Evolutionary conservation across 2,329 filamentous ascomycete species (phyloP).

Genomic region (Dothistroma septosporum): DNA sequence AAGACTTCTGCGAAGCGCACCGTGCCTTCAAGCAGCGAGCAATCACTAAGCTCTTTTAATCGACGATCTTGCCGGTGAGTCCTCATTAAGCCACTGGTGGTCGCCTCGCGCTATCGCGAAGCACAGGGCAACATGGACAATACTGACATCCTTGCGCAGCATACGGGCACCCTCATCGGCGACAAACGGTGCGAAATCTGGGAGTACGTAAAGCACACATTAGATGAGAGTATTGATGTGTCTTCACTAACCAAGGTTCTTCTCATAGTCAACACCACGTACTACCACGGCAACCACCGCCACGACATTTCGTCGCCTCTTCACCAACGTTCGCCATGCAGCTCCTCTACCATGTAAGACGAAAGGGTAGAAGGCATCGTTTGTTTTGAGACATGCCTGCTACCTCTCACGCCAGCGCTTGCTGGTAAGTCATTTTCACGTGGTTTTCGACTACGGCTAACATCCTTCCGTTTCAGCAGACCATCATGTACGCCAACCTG

Average conservation of each 20-base stretch:
- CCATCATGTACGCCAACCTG: background rate
- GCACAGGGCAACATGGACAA: background rate
- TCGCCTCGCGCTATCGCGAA: background rate
- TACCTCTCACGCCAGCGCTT: background rate
- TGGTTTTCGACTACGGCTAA: background rate
- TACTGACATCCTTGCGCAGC: background rate
- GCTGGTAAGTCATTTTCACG: background rate
- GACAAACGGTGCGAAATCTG: background rate
- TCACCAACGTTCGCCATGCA: conserved; percentile 2
- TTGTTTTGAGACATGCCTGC: background rate
- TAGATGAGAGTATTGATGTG: background rate
- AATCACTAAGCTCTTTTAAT: background rate
- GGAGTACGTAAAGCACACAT: background rate
- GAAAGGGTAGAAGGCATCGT: background rate
- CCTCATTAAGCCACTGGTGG: background rate
- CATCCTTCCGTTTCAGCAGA: background rate
- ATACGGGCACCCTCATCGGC: background rate
- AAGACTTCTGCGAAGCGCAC: background rate
- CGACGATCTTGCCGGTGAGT: background rate
- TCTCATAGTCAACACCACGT: background rate
- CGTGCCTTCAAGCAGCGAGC: background rate
- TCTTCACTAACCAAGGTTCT: background rate
- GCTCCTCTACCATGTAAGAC: background rate
- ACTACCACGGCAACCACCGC: background rate
- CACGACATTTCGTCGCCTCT: background rate